Percentiles rank a stretch among this genome's conserved stretches.
These are phyloP conservation scores for Beta vulgaris DNA, from an alignment of 148 eudicot genomes.

Conservation along the genomic window DNA sequence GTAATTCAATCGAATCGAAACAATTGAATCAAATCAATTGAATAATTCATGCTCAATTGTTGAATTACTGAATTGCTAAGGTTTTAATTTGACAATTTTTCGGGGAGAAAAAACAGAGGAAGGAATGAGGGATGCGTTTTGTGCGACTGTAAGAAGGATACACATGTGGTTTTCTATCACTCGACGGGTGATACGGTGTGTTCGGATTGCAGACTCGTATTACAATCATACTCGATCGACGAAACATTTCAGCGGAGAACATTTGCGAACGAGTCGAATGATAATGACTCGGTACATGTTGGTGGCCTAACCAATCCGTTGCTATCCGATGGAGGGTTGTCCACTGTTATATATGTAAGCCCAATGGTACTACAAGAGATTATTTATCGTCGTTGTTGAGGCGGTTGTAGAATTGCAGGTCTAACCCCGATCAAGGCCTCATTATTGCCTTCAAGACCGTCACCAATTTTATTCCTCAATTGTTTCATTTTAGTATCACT, in stretches of 20 bases:
- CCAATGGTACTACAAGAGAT: conserved; percentile 67
- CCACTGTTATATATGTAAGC: conserved; percentile 75
- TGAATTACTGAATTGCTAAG: no score
- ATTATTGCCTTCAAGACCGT: conserved; percentile 68
- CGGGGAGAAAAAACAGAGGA: no score
- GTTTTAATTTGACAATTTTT: no score
- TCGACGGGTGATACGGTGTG: conserved; percentile 90
- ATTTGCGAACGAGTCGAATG: conserved; percentile 76
- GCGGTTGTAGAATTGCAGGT: conserved; percentile 78
- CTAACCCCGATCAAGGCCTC: conserved; percentile 67
- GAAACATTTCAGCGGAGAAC: conserved; percentile 92
- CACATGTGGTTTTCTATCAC: conserved; percentile 85
- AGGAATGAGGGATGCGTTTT: conserved; percentile 46
- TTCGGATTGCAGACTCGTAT: conserved; percentile 85
- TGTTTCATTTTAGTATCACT: not conserved
- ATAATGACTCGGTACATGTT: conserved; percentile 82
- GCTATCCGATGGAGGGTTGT: conserved; percentile 63
- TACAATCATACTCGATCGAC: conserved; percentile 88
- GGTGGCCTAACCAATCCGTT: conserved; percentile 79
- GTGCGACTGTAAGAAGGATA: conserved; percentile 73
- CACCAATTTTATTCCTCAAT: conserved; percentile 23
- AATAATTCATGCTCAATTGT: no score
- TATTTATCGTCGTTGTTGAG: conserved; percentile 61
- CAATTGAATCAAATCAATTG: no score
- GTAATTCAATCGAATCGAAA: not conserved